Evolutionary conservation across 208 protist species (phyloP).

Genomic region (Angomonas desouzai): DNA sequence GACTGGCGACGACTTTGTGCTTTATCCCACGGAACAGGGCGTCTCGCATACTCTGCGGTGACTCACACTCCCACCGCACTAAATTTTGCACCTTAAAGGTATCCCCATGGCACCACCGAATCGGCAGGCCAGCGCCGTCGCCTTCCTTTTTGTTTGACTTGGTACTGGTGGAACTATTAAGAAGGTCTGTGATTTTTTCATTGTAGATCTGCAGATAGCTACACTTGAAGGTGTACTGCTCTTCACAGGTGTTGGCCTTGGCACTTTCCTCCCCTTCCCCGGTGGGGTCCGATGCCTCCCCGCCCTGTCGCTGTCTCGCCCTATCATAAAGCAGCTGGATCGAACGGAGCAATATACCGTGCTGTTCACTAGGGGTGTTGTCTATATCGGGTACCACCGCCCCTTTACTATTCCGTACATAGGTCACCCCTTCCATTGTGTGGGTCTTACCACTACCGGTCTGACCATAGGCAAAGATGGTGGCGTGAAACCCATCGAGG

Average conservation of each 20-base stretch:
- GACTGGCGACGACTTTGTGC: conserved; percentile 75
- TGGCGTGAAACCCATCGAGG: conserved; percentile 82
- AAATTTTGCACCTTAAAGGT: conserved; percentile 87
- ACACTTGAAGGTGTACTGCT: conserved; percentile 67
- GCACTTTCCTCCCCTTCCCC: conserved; percentile 11
- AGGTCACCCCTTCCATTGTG: conserved; percentile 84
- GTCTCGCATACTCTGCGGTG: conserved; percentile 62
- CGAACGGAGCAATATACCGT: conserved; percentile 73
- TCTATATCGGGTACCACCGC: conserved; percentile 17
- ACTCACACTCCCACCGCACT: conserved; percentile 70
- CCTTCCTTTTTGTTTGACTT: conserved; percentile 8
- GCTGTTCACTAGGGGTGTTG: conserved; percentile 33
- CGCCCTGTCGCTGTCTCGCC: conserved; percentile 34
- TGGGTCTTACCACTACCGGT: conserved; percentile 90
- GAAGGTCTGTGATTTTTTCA: conserved; percentile 81
- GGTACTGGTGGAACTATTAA: conserved; percentile 18
- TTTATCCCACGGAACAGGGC: conserved; percentile 67
- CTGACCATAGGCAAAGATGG: conserved; percentile 88
- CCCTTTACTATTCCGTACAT: conserved; percentile 17
- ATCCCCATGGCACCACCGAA: conserved; percentile 64
- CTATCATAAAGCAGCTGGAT: conserved; percentile 83
- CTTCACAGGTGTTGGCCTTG: conserved; percentile 9
- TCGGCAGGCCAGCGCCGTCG: conserved; percentile 20
- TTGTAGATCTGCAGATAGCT: conserved; percentile 93
- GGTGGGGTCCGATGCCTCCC: not conserved